Evolutionary conservation across 1,284 basidiomycete species (phyloP).

Genomic region (Pseudozyma sp.): DNA sequence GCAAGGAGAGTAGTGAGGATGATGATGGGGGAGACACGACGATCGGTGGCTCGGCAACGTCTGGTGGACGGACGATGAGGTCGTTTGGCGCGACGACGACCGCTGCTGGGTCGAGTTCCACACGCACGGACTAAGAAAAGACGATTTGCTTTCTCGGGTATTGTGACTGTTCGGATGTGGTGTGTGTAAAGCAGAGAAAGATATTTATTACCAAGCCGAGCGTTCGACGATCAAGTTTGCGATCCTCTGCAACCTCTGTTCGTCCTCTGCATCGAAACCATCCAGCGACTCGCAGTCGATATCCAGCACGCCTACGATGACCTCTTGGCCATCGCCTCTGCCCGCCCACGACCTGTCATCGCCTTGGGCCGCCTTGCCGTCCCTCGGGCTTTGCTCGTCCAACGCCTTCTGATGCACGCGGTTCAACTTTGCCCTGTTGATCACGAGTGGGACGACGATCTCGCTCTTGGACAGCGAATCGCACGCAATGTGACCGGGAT

Average conservation of each 20-base stretch:
- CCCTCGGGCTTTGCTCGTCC: conserved; percentile 13
- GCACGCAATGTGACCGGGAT: conserved; percentile 70
- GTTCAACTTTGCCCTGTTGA: conserved; percentile 47
- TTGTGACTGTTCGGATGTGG: too few species aligned
- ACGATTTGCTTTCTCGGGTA: too few species aligned
- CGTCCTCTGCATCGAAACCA: conserved; percentile 69
- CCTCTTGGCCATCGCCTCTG: conserved; percentile 53
- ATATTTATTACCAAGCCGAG: conserved; percentile 37
- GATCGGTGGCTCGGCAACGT: conserved; percentile 40
- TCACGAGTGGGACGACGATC: conserved; percentile 68
- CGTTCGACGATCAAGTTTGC: conserved; percentile 54
- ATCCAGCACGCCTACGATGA: conserved; percentile 69
- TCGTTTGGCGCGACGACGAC: conserved; percentile 45
- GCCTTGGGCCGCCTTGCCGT: neutral
- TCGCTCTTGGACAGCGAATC: conserved; percentile 69
- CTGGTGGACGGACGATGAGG: conserved; percentile 25
- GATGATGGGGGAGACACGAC: conserved; percentile 25
- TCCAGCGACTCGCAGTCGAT: conserved; percentile 68
- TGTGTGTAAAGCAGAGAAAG: too few species aligned
- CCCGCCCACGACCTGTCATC: conserved; percentile 54
- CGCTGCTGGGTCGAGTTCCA: conserved; percentile 13
- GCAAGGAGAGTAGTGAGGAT: conserved; percentile 7
- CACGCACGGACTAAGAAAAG: conserved; percentile 9
- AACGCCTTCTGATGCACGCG: conserved; percentile 31
- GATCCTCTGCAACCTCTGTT: conserved; percentile 61